Conservation (phyloP, 805 yeast genomes). For the Starmerella cellae region DNA sequence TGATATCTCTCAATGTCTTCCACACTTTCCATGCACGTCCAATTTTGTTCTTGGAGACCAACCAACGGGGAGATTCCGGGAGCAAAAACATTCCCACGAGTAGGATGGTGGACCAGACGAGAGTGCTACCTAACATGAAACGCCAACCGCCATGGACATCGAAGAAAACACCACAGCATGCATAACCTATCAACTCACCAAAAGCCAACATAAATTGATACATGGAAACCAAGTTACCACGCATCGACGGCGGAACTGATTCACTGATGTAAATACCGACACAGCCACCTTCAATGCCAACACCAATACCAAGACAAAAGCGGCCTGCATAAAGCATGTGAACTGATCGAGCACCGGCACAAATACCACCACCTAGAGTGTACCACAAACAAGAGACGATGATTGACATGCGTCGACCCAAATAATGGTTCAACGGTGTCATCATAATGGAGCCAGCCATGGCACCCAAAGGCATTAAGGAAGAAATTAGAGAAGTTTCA, state of each 20-base stretch:
- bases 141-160: constrained; percentile 46
- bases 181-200: constrained; percentile 54
- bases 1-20: constrained; percentile 42
- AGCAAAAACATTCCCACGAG: constrained; percentile 40
- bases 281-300: constrained; percentile 54
- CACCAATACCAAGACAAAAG: constrained; percentile 47
- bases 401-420: constrained; percentile 46
- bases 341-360: constrained; percentile 38
- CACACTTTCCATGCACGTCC: constrained; percentile 39
- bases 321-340: constrained; percentile 48
- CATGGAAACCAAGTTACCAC: constrained; percentile 50
- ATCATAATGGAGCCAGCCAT: constrained; percentile 48
- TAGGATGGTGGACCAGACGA: constrained; percentile 43
- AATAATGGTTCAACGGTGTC: constrained; percentile 42
- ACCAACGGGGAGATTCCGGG: constrained; percentile 52
- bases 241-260: constrained; percentile 35
- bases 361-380: constrained; percentile 47
- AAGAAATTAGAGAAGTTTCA: constrained; percentile 41
- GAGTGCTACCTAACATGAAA: constrained; percentile 50
- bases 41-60: constrained; percentile 37
- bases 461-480: constrained; percentile 60
- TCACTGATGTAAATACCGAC: constrained; percentile 53
- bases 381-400: constrained; percentile 46
- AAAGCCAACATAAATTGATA: constrained; percentile 54
- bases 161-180: constrained; percentile 49